Conservation (phyloP, 306 rosid species). For the Astragalus membranaceus region DNA sequence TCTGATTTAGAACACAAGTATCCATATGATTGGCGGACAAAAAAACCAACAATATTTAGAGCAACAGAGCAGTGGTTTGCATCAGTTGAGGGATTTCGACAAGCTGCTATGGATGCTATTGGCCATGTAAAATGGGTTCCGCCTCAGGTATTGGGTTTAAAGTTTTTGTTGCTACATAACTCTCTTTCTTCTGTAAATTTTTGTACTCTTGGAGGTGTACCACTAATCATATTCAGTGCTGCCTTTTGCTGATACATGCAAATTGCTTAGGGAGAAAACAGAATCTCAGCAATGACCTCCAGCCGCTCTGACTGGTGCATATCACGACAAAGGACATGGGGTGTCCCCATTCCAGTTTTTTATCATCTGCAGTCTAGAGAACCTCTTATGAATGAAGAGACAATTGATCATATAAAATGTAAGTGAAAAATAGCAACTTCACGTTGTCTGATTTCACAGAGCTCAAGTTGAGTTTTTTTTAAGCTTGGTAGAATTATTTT, state of each 20-base stretch:
- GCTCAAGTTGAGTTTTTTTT: neutral
- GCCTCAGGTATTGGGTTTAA: slow-evolving; percentile 59
- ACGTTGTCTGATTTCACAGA: neutral
- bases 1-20: slow-evolving; percentile 80
- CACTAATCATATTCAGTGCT: slow-evolving; percentile 2
- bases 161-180: slow-evolving; percentile 6
- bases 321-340: slow-evolving; percentile 99
- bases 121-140: slow-evolving; percentile 87
- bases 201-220: slow-evolving; percentile 2
- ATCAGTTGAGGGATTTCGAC: slow-evolving; percentile 92
- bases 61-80: slow-evolving; percentile 99
- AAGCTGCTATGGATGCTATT: slow-evolving; percentile 76
- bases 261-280: slow-evolving; percentile 77
- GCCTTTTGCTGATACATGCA: slow-evolving; percentile 12
- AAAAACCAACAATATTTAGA: slow-evolving; percentile 94
- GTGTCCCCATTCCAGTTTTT: slow-evolving; percentile 98
- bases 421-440: slow-evolving; percentile 22
- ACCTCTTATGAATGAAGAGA: slow-evolving; percentile 93
- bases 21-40: slow-evolving; percentile 99
- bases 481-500: neutral
- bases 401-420: slow-evolving; percentile 75
- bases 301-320: slow-evolving; percentile 97
- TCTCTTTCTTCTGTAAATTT: neutral
- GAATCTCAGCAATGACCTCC: slow-evolving; percentile 91
- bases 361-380: slow-evolving; percentile 76